Evolutionary conservation across 202 grass and related monocot species (phyloP).

Genomic region (Musa balbisiana): DNA sequence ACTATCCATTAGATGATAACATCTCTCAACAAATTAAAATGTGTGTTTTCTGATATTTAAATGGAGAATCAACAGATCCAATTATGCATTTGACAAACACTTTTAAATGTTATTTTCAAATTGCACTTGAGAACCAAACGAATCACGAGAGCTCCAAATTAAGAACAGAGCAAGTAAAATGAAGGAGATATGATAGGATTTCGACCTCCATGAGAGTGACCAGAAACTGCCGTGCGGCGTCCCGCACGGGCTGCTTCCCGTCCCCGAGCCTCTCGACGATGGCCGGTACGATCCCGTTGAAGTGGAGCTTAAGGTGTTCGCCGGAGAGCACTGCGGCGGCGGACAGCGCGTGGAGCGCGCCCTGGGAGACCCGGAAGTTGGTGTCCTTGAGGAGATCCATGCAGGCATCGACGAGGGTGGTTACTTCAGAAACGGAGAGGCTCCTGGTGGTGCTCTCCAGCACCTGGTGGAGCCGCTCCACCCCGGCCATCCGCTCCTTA

Average conservation of each 20-base stretch:
- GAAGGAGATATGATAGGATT: neutral
- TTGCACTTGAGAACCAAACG: neutral
- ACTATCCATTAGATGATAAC: neutral
- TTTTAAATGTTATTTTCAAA: neutral
- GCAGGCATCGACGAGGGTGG: slow-evolving; percentile 74
- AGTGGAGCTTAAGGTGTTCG: slow-evolving; percentile 95
- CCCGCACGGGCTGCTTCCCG: slow-evolving; percentile 82
- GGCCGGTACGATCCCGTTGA: slow-evolving; percentile 76
- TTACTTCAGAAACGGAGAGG: slow-evolving; percentile 48
- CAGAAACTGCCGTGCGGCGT: slow-evolving; percentile 76
- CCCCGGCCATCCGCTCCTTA: slow-evolving; percentile 67
- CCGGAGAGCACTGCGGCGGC: slow-evolving; percentile 78
- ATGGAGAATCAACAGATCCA: neutral
- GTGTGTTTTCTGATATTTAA: neutral
- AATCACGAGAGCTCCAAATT: neutral
- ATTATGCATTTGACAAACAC: neutral
- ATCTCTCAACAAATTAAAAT: neutral
- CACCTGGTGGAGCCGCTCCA: slow-evolving; percentile 69
- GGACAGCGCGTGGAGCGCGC: slow-evolving; percentile 77
- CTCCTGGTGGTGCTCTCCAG: slow-evolving; percentile 56
- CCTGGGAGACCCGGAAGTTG: slow-evolving; percentile 91
- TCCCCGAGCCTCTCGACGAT: slow-evolving; percentile 80
- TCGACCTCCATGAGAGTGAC: slow-evolving; percentile 88
- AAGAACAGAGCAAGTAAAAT: neutral
- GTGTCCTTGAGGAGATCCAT: slow-evolving; percentile 77